Percentiles rank a stretch among this genome's conserved stretches.
phyloP scores from a whole-genome alignment of 345 rosid species.

The Lenwebbia sp. region DNA sequence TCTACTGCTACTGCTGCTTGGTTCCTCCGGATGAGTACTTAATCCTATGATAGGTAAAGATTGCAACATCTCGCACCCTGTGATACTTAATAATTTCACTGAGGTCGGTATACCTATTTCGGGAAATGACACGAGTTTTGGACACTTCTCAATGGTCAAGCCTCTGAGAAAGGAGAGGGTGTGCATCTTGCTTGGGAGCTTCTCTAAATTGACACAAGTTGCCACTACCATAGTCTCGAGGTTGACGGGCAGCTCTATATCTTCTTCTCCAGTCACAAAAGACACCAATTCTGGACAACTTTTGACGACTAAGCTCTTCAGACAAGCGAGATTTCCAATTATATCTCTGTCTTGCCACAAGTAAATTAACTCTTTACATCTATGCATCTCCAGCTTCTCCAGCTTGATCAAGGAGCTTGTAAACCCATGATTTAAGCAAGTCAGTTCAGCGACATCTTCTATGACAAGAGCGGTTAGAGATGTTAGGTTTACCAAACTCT shows the following conservation, averaged over 20 bases:
- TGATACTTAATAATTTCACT: rapidly evolving
- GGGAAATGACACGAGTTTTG: not conserved
- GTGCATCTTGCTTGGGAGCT: not conserved
- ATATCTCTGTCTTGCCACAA: not conserved
- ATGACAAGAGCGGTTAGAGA: rapidly evolving
- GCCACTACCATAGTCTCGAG: rapidly evolving
- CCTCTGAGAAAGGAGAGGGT: not conserved
- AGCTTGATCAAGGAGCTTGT: not conserved
- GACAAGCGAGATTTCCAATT: rapidly evolving
- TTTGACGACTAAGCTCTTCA: rapidly evolving
- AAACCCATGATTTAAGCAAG: not conserved
- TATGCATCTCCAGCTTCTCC: rapidly evolving
- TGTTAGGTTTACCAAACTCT: not conserved
- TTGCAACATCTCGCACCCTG: rapidly evolving
- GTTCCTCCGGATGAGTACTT: not conserved
- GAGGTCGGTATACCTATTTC: not conserved
- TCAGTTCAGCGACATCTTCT: rapidly evolving
- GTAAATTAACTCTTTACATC: rapidly evolving
- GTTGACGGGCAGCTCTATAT: not conserved
- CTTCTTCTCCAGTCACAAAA: not conserved
- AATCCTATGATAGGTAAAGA: not conserved
- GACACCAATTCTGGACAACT: not conserved
- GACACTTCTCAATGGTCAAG: rapidly evolving
- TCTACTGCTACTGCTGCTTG: not conserved
- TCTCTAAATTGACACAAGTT: rapidly evolving